Base-by-base conservation (phyloP, 2,329 filamentous ascomycete species). In the Alternaria brassicae region DNA sequence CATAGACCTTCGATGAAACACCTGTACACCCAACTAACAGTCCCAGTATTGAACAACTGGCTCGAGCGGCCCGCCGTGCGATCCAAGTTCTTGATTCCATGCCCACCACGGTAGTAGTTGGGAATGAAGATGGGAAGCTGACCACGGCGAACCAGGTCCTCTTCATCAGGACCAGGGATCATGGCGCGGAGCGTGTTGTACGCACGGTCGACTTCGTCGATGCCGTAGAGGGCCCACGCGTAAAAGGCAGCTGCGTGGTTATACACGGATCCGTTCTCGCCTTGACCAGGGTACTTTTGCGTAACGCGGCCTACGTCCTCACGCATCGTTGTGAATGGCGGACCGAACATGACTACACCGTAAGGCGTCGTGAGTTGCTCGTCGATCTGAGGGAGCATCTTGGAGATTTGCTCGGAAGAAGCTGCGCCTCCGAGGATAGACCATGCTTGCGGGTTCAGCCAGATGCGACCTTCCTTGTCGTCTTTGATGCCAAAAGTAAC, bases 1-100 rank as follows among this genome's bases (percentile, higher is more conserved):
- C 84, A 86, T 5, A 87, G 70, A 0, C 84, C 84, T 70, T 87
- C 84, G 45, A 85, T 81, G 63, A 86, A 80, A 69, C 80, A 82
- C 9, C 84, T 79, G 70, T 86, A 86, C 3, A 79, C 83, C 85
- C 84, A 87, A 17, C 82, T 82, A 23, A 85, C 81, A 6, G 84
- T 86, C 3, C 84, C 85, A 2, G 84, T 87, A 70, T 86, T 86
- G 76, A 87, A 86, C 15, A 87, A 70, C 70, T 86, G 84, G 64
- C 83, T 85, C 9, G 83, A 85, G 0, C 84, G 80, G 3, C 85
- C 85, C 4, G 84, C 84, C 0, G 84, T 86, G 42, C 68, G 69
- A 34, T 69, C 63, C 1, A 71, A 48, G 12, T 69, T 55, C 30
- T 61, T 36, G 9, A 69, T 65, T 1, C 69, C 66, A 25, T 66